Conservation (phyloP, 495 filamentous ascomycete species). For the Penicillium nucicola region DNA sequence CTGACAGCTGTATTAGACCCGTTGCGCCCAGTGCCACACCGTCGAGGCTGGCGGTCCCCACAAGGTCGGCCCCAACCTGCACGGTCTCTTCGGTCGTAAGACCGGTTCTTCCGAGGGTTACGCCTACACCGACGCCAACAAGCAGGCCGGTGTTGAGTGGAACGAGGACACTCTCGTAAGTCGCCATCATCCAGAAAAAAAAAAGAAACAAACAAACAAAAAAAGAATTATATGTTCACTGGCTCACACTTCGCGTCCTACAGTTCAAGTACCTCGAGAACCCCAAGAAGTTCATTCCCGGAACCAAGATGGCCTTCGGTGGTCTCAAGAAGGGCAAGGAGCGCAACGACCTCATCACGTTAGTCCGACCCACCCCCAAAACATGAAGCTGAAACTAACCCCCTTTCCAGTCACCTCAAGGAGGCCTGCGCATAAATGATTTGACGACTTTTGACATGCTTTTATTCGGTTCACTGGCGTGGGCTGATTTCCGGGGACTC, state of each 20-base stretch:
- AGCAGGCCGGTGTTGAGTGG: slow-evolving; percentile 90
- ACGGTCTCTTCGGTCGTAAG: slow-evolving; percentile 97
- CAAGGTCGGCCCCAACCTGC: slow-evolving; percentile 96
- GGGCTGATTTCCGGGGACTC: slow-evolving; percentile 24
- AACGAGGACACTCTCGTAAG: slow-evolving; percentile 81
- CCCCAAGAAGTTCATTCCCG: slow-evolving; percentile 95
- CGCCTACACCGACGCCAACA: slow-evolving; percentile 99
- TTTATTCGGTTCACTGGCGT: slow-evolving; percentile 22
- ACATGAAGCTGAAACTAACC: neutral
- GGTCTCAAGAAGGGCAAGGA: slow-evolving; percentile 99
- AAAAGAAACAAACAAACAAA: too few species aligned
- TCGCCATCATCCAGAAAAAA: too few species aligned
- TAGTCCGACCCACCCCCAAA: slow-evolving; percentile 36
- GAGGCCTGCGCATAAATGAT: slow-evolving; percentile 56
- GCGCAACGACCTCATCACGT: slow-evolving; percentile 98
- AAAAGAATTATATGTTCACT: too few species aligned
- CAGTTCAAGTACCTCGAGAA: slow-evolving; percentile 89
- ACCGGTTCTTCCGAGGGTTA: slow-evolving; percentile 87
- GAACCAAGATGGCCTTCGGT: slow-evolving; percentile 99
- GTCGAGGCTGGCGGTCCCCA: slow-evolving; percentile 81
- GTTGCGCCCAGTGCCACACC: slow-evolving; percentile 98
- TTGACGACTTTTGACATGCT: slow-evolving; percentile 19
- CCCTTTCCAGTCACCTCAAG: slow-evolving; percentile 58
- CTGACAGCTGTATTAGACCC: slow-evolving; percentile 56
- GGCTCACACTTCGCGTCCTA: slow-evolving; percentile 13